Evolutionary conservation across 2,329 filamentous ascomycete species (phyloP), one percentile per base, ranked within the genome.

Genomic region (Daldinia sp.): DNA sequence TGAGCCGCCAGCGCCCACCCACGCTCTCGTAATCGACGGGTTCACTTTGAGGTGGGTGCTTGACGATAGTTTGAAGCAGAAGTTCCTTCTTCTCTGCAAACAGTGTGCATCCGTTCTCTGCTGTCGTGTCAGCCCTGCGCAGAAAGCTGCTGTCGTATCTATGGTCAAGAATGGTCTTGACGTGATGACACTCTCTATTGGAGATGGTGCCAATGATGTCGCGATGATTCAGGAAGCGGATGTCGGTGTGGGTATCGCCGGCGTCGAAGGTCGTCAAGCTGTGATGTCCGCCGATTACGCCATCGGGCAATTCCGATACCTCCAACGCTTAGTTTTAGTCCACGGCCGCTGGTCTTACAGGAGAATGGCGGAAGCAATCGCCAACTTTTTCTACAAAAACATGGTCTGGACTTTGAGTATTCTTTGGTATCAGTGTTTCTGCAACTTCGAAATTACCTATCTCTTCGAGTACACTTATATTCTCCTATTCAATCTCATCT

Each of bases 331-430:
- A 63, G 86, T 97, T 27, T 85, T 97, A 17, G 93, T 97, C 3
- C 94, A 97, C 75, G 94, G 94, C 61, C 87, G 94, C 61, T 97
- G 94, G 92, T 97, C 93, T n/a, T 99, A 99, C 80, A 87, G 94
- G 54, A 88, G 95, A 71, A 81, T 99, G 76, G 93, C 90, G 27
- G 95, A 99, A 81, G 92, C 90, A 47, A 97, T 96, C 73, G 93
- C 93, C 77, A 99, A 99, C 77, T 99, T 99, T 84, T 99, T 99
- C 83, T 99, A 98, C 87, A 99, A 99, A 90, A 99, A 98, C 81
- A 91, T 99, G 78, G 90, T 98, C 53, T 99, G 95, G 95, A 95
- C 93, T 0, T 94, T 97, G 74, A 87, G 90, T 41, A 91, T 99
- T 61, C 97, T 98, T 84, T 98, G 94, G 94, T 99, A 92, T 78